Evolutionary conservation across 1,284 basidiomycete genomes (phyloP), one percentile per base, ranked within the genome.

Genomic region (Ganoderma meredithae): DNA sequence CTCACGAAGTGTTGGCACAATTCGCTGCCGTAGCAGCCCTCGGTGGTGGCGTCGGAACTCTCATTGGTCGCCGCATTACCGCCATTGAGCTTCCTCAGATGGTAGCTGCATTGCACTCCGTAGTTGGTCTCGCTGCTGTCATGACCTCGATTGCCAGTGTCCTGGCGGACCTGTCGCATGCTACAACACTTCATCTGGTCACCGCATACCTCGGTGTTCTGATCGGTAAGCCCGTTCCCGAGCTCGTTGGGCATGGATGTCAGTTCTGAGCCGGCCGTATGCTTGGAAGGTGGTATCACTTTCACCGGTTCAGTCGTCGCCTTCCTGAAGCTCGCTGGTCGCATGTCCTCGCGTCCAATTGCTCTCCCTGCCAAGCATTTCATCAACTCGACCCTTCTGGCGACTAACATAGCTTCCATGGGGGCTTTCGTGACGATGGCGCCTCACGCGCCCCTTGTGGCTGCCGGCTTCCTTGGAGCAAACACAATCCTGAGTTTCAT

Each of bases 221-320:
- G 55, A 95, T 95, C 75, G 92, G 91, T 84, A 75, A 71, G 77
- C 71, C 72, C 69, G 72, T 49, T 71, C 69, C 74, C n/a, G 31
- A 27, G 6, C 17, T 49, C 39, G n/a, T 7, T 43, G 4, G 12
- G 5, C 27, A 15, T 17, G 58, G 22, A 17, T 47, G 22, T n/a
- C 47, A 52, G n/a, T 22, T 22, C 47, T 52, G 22, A 60, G 39
- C 58, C 15, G 9, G 17, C 58, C 33, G 64, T 12, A 63, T 17
- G 25, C 19, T 25, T 33, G 4, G 4, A 62, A 85, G 88, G 89
- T 79, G 90, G 90, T 71, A 82, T 93, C 49, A 93, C 92, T 1
- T 94, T 93, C 75, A 92, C 92, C 31, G 94, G 94, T 27, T 95
- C 93, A 5, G 88, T 95, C 64, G 92, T 95, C n/a, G 94, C 94